A percentile compares a stretch with the other conserved stretches of the same genome.
Conservation (phyloP, 352 stramenopile species). For the Globisporangium nunn region DNA sequence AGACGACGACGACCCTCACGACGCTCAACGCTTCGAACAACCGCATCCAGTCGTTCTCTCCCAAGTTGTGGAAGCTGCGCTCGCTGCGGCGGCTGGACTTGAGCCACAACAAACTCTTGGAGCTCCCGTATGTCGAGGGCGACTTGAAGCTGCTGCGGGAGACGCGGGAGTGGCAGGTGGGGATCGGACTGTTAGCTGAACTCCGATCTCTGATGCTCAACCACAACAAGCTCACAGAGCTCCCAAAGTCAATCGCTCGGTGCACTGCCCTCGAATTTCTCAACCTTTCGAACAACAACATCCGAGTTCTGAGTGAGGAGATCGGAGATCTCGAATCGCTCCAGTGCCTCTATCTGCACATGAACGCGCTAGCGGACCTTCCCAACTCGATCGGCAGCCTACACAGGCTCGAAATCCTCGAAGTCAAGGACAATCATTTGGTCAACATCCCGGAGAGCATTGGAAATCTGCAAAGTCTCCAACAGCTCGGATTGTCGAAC, state of each 20-base stretch:
- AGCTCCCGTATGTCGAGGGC: conserved; percentile 58
- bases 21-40: conserved; percentile 50
- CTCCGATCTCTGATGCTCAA: conserved; percentile 39
- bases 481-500: conserved; percentile 23
- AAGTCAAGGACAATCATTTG: conserved; percentile 35
- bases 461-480: conserved; percentile 32
- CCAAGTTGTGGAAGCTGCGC: conserved; percentile 58
- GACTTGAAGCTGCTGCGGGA: conserved; percentile 64
- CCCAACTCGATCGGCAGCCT: conserved; percentile 36
- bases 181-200: conserved; percentile 34
- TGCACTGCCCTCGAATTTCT: conserved; percentile 32
- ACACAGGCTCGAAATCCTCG: conserved; percentile 26
- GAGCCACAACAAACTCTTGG: conserved; percentile 38
- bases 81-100: conserved; percentile 39
- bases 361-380: conserved; percentile 35
- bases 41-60: conserved; percentile 48
- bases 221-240: conserved; percentile 40
- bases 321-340: conserved; percentile 32
- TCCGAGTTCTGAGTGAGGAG: conserved; percentile 30
- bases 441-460: conserved; percentile 29
- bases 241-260: conserved; percentile 44
- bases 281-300: conserved; percentile 46
- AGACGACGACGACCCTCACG: conserved; percentile 44
- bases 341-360: conserved; percentile 23
- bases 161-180: conserved; percentile 67